Percentiles rank a stretch among this genome's conserved stretches.
phyloP scores from a whole-genome alignment of 2,329 filamentous ascomycete species.

The Hyphodiscus sp. region DNA sequence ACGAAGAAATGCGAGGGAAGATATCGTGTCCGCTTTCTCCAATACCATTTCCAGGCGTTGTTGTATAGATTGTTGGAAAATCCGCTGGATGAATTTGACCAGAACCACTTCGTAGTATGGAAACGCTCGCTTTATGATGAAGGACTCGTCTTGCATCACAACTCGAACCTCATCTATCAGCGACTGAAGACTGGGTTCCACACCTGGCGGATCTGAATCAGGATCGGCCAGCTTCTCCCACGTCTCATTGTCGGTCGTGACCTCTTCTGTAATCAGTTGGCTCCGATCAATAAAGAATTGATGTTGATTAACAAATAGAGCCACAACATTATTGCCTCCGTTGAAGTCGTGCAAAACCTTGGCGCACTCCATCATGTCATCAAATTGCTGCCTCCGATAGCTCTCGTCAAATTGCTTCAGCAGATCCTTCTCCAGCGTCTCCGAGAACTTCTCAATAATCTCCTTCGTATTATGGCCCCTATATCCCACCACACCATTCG shows the following conservation, averaged over 20 bases:
- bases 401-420: slow-evolving; percentile 96
- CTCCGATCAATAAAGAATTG: slow-evolving; percentile 98
- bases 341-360: slow-evolving; percentile 94
- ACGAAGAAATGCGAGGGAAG: slow-evolving; percentile 83
- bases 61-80: slow-evolving; percentile 98
- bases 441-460: slow-evolving; percentile 92
- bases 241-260: slow-evolving; percentile 48
- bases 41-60: slow-evolving; percentile 92
- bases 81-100: slow-evolving; percentile 84
- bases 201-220: slow-evolving; percentile 81
- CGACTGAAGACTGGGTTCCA: slow-evolving; percentile 88
- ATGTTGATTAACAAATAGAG: slow-evolving; percentile 95
- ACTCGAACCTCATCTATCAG: slow-evolving; percentile 91
- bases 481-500: slow-evolving; percentile 36
- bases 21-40: slow-evolving; percentile 88
- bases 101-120: slow-evolving; percentile 94
- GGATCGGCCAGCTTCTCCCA: slow-evolving; percentile 95
- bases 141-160: slow-evolving; percentile 93
- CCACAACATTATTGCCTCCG: slow-evolving; percentile 90
- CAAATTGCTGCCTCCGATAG: slow-evolving; percentile 90
- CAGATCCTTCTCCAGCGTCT: slow-evolving; percentile 90
- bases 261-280: slow-evolving; percentile 73
- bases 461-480: slow-evolving; percentile 64
- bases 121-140: slow-evolving; percentile 93
- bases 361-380: slow-evolving; percentile 96